Conservation (phyloP, 164 flowering plant genomes). For the Cinnamomum micranthum region DNA sequence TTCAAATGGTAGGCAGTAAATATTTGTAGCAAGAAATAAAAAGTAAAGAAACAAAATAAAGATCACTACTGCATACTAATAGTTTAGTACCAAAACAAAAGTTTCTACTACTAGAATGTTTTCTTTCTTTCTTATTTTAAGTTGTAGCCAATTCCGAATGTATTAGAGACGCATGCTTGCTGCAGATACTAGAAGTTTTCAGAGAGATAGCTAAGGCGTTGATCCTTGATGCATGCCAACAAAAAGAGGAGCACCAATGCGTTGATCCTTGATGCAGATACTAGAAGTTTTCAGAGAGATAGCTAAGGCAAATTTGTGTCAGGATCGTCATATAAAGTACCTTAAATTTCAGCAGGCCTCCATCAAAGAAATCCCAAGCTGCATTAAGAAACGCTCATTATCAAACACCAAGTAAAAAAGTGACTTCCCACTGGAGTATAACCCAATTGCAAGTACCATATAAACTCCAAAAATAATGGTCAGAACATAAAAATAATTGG, state of each 20-base stretch:
- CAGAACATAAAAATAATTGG: not conserved
- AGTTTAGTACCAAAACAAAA: too few species aligned
- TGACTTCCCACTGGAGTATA: not conserved
- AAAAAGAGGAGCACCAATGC: not conserved
- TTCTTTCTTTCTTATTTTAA: too few species aligned
- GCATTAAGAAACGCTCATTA: conserved; percentile 2
- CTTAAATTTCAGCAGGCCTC: conserved; percentile 13
- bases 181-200: too few species aligned
- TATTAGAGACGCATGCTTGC: not conserved
- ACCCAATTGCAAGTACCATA: not conserved
- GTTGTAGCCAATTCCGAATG: not conserved
- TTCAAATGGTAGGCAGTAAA: too few species aligned
- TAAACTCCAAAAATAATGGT: not conserved
- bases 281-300: not conserved
- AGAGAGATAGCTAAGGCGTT: too few species aligned
- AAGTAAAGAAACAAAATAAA: too few species aligned
- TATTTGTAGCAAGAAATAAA: too few species aligned
- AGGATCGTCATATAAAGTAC: conserved; percentile 5
- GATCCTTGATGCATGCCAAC: not conserved
- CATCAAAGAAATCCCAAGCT: conserved; percentile 20
- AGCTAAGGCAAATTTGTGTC: not conserved
- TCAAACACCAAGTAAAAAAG: not conserved
- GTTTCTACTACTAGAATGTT: too few species aligned
- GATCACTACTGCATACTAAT: too few species aligned
- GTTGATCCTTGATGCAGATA: not conserved